Conservation (phyloP, 2,329 filamentous ascomycete species). For the Thelonectria discophora region DNA sequence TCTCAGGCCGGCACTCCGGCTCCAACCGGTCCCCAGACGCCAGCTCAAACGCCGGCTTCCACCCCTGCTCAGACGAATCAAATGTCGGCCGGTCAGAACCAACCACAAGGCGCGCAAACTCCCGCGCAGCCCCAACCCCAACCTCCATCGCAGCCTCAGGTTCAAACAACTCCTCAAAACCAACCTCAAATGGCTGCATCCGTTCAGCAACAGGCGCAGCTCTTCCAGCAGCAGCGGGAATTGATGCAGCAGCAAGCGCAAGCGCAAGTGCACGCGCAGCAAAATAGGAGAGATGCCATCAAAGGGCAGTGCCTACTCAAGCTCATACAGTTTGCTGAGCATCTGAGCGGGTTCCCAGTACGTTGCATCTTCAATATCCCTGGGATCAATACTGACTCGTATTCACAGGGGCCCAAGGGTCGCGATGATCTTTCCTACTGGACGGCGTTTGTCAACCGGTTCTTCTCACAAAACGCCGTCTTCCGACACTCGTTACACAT, state of each 20-base stretch:
- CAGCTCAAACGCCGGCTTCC: slow-evolving; percentile 56
- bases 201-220: slow-evolving; percentile 42
- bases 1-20: slow-evolving; percentile 54
- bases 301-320: slow-evolving; percentile 68
- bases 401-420: slow-evolving; percentile 61
- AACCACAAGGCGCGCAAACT: slow-evolving; percentile 48
- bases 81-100: slow-evolving; percentile 45
- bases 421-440: slow-evolving; percentile 79
- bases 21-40: slow-evolving; percentile 56
- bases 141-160: slow-evolving; percentile 47
- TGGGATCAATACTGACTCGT: slow-evolving; percentile 10
- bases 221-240: slow-evolving; percentile 46
- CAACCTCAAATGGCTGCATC: slow-evolving; percentile 39
- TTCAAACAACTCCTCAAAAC: slow-evolving; percentile 45
- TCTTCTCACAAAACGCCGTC: slow-evolving; percentile 81
- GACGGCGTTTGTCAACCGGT: slow-evolving; percentile 79
- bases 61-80: slow-evolving; percentile 49
- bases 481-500: slow-evolving; percentile 77
- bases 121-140: slow-evolving; percentile 48
- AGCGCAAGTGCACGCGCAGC: slow-evolving; percentile 29
- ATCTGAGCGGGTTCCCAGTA: slow-evolving; percentile 66
- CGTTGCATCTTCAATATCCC: slow-evolving; percentile 30
- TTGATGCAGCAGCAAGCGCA: slow-evolving; percentile 47
- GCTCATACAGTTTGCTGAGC: slow-evolving; percentile 70
- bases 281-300: slow-evolving; percentile 60